Percentiles rank a stretch among this genome's conserved stretches.
phyloP scores from a whole-genome alignment of 192 early-diverging fungal species.

The Dispira simplex region DNA sequence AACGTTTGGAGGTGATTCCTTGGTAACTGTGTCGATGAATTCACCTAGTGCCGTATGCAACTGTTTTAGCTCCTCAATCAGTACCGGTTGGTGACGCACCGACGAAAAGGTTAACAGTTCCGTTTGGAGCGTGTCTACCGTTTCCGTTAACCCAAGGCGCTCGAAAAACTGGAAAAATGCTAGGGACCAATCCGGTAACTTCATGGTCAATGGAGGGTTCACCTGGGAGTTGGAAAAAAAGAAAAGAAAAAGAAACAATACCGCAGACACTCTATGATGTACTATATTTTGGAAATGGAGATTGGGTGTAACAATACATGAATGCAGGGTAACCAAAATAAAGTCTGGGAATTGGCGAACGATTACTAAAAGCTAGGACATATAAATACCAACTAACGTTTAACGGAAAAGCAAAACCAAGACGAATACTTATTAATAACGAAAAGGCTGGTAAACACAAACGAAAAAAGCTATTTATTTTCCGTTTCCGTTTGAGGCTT shows the following conservation, averaged over 20 bases:
- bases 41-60: neutral
- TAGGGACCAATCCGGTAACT: neutral
- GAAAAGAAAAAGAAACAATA: neutral
- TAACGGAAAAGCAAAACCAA: too few relatives aligned
- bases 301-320: too few relatives aligned
- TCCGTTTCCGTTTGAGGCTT: too few relatives aligned
- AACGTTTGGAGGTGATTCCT: neutral
- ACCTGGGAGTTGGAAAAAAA: neutral
- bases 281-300: too few relatives aligned
- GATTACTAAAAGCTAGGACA: too few relatives aligned
- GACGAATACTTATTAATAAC: too few relatives aligned
- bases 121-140: constrained; percentile 2
- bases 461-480: too few relatives aligned
- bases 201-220: neutral
- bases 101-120: constrained; percentile 9
- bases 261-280: too few relatives aligned
- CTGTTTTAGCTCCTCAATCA: neutral
- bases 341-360: too few relatives aligned
- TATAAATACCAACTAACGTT: too few relatives aligned
- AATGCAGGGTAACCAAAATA: too few relatives aligned
- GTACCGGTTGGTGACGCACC: neutral
- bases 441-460: too few relatives aligned
- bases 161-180: constrained; percentile 1
- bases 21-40: neutral
- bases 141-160: neutral